Conservation (phyloP, 2,329 filamentous ascomycete genomes). For the Arthrobotrys iridis region DNA sequence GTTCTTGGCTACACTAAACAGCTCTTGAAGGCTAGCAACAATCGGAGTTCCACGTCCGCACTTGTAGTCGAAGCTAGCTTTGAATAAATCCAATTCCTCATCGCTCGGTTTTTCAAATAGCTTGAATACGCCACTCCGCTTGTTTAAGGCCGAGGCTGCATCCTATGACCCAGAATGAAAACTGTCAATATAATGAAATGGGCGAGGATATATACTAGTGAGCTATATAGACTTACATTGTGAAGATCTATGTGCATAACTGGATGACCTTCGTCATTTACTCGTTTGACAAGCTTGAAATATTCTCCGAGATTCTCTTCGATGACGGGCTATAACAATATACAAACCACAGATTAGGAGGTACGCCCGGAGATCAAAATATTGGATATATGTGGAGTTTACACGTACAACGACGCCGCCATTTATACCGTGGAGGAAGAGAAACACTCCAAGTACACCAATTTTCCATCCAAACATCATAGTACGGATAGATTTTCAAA, state of each 20-base stretch:
- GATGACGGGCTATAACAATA: background rate
- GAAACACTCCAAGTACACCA: background rate
- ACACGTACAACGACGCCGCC: constrained; percentile 20
- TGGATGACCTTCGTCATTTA: background rate
- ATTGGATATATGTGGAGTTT: background rate
- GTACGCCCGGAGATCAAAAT: background rate
- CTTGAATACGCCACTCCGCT: background rate
- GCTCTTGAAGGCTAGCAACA: background rate
- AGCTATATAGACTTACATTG: background rate
- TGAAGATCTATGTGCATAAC: background rate
- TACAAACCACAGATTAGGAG: background rate
- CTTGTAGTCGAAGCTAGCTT: background rate
- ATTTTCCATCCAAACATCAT: background rate
- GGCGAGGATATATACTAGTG: no score
- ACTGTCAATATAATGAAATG: no score
- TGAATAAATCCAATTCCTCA: constrained; percentile 10
- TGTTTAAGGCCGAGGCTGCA: background rate
- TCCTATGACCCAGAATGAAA: background rate
- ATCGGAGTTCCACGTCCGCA: background rate
- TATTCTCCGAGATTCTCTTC: background rate
- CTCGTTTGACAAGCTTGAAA: background rate
- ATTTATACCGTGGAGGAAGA: background rate
- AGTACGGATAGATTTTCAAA: background rate
- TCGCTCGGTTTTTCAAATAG: background rate
- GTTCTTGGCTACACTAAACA: background rate